These are phyloP conservation scores for Aureobasidium namibiae DNA, from an alignment of 2,329 filamentous ascomycete genomes.

Conservation along the genomic window DNA sequence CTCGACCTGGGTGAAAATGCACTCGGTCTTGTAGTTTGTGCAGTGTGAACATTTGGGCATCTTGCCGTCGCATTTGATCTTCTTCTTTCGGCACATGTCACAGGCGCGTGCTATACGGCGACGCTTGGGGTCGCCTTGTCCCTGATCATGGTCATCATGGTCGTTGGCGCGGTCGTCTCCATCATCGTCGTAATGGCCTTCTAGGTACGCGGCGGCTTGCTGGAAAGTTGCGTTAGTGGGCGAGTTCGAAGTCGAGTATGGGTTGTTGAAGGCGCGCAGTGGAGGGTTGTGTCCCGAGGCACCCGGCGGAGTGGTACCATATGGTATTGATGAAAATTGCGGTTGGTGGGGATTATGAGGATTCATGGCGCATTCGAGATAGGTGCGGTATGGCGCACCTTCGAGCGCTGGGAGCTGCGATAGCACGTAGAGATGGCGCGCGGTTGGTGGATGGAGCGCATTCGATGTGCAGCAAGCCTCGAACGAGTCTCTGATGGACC, in stretches of 20 bases:
- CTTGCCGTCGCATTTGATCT: conserved; percentile 97
- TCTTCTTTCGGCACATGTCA: conserved; percentile 93
- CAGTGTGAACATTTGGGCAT: conserved; percentile 92
- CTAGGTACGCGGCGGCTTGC: conserved; percentile 13
- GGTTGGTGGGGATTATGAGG: conserved; percentile 4
- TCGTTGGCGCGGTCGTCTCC: conserved; percentile 41
- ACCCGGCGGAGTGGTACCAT: conserved; percentile 5
- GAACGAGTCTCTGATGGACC: not conserved
- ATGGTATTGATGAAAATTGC: not conserved
- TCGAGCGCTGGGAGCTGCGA: not conserved
- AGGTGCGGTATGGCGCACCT: not conserved
- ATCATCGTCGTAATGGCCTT: conserved; percentile 18
- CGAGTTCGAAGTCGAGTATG: conserved; percentile 7
- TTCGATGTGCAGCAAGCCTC: not conserved
- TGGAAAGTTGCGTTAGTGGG: conserved; percentile 3
- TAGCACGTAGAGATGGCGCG: not conserved
- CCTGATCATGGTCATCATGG: conserved; percentile 19
- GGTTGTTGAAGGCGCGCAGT: conserved; percentile 8
- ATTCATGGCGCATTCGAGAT: conserved; percentile 8
- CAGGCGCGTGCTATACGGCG: conserved; percentile 84
- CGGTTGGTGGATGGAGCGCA: not conserved
- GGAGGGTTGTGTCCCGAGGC: conserved; percentile 7
- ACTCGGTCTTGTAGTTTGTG: conserved; percentile 96
- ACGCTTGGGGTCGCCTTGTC: conserved; percentile 64
- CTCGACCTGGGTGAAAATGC: conserved; percentile 94